Percentiles rank a stretch among this genome's conserved stretches.
Conservation (phyloP, 257 asterid genomes). For the Rubia yunnanensis region DNA sequence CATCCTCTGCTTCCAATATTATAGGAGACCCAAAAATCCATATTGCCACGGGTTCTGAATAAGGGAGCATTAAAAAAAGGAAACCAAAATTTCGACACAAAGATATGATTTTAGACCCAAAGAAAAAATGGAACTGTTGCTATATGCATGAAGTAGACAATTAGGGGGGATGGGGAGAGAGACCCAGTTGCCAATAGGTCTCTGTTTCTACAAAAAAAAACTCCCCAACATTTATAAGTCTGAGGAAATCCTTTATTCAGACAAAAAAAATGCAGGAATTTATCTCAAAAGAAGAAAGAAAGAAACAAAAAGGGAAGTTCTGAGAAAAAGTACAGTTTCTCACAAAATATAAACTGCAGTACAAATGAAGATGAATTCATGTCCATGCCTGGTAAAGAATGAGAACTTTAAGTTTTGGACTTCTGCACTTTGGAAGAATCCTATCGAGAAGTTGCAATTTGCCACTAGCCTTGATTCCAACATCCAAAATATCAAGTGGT, state of each 20-base stretch:
- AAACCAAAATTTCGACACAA: not conserved
- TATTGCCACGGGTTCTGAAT: not conserved
- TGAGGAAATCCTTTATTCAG: not conserved
- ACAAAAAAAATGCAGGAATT: not conserved
- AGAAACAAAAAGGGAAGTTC: not conserved
- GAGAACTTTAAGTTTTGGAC: slow-evolving; percentile 47
- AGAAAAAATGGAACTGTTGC: not conserved
- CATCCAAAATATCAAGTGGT: slow-evolving; percentile 37
- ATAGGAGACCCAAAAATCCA: not conserved
- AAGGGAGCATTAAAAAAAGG: not conserved
- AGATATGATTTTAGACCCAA: not conserved
- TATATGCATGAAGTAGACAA: not conserved
- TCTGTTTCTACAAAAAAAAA: not conserved
- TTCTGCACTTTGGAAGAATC: slow-evolving; percentile 56
- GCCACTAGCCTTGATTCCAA: slow-evolving; percentile 79
- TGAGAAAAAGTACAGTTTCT: not conserved
- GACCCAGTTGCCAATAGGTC: not conserved
- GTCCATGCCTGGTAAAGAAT: slow-evolving; percentile 70
- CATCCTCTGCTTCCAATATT: not conserved
- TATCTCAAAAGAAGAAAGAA: not conserved
- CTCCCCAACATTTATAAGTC: not conserved
- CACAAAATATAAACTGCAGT: not conserved
- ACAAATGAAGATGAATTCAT: slow-evolving; percentile 6
- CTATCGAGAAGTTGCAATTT: slow-evolving; percentile 63
- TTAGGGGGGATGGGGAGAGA: not conserved